Conservation (phyloP, 371 early-diverging fungal genomes). For the Mortierella sp. region DNA sequence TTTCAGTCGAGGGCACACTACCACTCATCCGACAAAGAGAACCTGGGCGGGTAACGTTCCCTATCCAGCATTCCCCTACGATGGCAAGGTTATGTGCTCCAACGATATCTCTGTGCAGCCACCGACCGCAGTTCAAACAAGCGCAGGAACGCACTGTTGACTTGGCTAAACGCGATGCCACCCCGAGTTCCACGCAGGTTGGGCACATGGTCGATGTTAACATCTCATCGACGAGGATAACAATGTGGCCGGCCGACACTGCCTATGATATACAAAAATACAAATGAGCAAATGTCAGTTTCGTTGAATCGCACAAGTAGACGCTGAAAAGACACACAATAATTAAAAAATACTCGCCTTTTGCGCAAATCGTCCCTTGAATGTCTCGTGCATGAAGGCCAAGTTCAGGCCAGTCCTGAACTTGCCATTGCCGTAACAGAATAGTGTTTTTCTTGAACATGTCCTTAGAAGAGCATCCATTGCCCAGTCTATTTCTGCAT, state of each 20-base stretch:
- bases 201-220: background rate
- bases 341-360: background rate
- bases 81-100: background rate
- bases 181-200: background rate
- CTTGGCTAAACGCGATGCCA: background rate
- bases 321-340: background rate
- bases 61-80: background rate
- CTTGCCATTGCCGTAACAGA: background rate
- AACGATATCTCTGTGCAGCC: background rate
- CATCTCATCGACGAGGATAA: conserved; percentile 13
- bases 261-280: conserved; percentile 11
- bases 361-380: background rate
- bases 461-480: background rate
- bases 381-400: background rate
- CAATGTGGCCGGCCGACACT: background rate
- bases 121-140: background rate
- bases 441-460: background rate
- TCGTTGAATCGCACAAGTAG: background rate
- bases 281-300: background rate
- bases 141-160: background rate
- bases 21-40: background rate
- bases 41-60: background rate
- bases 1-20: background rate
- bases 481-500: background rate
- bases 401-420: background rate